These are phyloP conservation scores for Multifurca ochricompacta DNA, from an alignment of 768 basidiomycete genomes.

Conservation along the genomic window DNA sequence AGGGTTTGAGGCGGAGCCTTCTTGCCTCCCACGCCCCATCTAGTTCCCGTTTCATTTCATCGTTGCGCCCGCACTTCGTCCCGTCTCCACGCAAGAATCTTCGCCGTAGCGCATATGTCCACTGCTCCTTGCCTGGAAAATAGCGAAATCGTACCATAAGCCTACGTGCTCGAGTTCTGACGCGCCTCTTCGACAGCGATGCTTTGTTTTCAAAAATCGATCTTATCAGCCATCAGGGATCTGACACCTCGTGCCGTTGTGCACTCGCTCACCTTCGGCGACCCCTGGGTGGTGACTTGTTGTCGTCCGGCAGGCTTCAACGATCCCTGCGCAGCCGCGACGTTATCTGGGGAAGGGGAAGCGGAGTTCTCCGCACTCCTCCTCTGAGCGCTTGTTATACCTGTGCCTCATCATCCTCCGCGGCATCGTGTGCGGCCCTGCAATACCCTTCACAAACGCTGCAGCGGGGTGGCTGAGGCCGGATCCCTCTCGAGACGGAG, in stretches of 20 bases:
- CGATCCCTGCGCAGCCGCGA: background rate
- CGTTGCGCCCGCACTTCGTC: background rate
- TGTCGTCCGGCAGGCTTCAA: background rate
- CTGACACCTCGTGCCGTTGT: slow-evolving; percentile 12
- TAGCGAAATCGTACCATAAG: background rate
- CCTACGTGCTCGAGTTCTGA: background rate
- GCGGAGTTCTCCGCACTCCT: slow-evolving; percentile 7
- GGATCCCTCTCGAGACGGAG: slow-evolving; percentile 2
- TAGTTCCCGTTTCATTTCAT: slow-evolving; percentile 4
- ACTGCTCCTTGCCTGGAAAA: background rate
- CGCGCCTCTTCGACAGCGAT: background rate
- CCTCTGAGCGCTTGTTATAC: slow-evolving; percentile 5
- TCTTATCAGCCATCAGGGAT: slow-evolving; percentile 21
- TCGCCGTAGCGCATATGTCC: background rate
- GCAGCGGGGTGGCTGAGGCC: slow-evolving; percentile 8
- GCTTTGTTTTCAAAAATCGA: slow-evolving; percentile 1
- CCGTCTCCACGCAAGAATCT: background rate
- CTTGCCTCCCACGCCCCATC: background rate
- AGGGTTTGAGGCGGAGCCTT: slow-evolving; percentile 1
- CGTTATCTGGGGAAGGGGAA: slow-evolving; percentile 11
- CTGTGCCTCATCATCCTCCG: slow-evolving; percentile 7
- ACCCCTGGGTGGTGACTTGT: background rate
- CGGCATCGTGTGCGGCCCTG: slow-evolving; percentile 10
- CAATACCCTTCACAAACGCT: slow-evolving; percentile 17
- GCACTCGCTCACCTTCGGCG: background rate